Conservation (phyloP, 2,329 filamentous ascomycete species). For the Hypoxylon sp. region DNA sequence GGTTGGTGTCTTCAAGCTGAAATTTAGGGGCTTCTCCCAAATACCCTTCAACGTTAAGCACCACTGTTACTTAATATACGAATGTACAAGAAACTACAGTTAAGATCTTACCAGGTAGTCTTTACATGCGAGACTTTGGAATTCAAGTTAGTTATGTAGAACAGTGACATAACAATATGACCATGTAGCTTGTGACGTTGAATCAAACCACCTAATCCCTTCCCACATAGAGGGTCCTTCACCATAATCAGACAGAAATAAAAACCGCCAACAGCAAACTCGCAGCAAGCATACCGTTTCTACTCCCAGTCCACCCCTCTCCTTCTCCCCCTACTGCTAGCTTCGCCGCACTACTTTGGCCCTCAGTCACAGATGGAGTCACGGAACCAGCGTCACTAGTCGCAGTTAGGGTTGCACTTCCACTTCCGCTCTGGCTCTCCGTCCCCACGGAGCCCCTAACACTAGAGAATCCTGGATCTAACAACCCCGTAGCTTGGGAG, state of each 20-base stretch:
- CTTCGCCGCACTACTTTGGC: conserved; percentile 2
- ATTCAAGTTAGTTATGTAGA: too few relatives aligned
- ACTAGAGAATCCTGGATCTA: neutral
- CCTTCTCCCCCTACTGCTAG: neutral
- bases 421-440: neutral
- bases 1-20: too few relatives aligned
- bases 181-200: too few relatives aligned
- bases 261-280: neutral
- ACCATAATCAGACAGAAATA: neutral
- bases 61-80: too few relatives aligned
- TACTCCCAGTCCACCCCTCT: neutral
- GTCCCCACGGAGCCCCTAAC: neutral
- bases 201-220: too few relatives aligned
- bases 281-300: neutral
- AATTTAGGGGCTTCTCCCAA: too few relatives aligned
- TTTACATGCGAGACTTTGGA: too few relatives aligned
- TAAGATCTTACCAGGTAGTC: too few relatives aligned
- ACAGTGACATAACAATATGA: too few relatives aligned
- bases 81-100: too few relatives aligned
- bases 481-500: neutral
- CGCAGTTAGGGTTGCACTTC: neutral
- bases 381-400: neutral
- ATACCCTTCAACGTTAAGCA: too few relatives aligned
- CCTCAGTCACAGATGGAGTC: neutral
- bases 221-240: neutral